Evolutionary conservation across 257 asterid species (phyloP), one percentile per base, ranked within the genome.

Genomic region (Gentiana straminea): DNA sequence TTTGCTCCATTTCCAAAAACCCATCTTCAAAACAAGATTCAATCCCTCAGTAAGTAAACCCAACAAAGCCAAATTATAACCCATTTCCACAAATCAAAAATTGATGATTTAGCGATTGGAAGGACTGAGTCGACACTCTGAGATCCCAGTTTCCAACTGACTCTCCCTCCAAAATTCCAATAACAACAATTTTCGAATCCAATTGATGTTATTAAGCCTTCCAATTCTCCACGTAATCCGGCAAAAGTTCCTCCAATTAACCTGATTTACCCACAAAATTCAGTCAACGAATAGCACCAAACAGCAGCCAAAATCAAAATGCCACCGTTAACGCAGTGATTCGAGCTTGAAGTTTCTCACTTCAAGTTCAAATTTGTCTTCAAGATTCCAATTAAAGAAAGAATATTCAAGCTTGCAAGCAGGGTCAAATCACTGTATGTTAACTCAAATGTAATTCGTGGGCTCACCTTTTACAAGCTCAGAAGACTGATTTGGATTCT

Each of bases 81-180:
- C 83, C 86, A 77, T 78, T 75, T 75, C 85, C 67, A 62, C 53
- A 46, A 63, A 58, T 67, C 56, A 68, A 70, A 65, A 68, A 69
- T 58, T 34, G 45, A 75, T 58, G 63, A 59, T 56, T 57, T 8
- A 64, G 36, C 38, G 52, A 66, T 60, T 68, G 64, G 63, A 74
- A 62, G 69, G 71, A 43, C 52, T 51, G 67, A 63, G 67, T 75
- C 63, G 73, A 70, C 58, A 61, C 71, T 75, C 52, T 68, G 73
- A 70, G 89, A 83, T 79, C 86, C 75, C 80, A 70, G 74, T 51
- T 64, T 61, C 49, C 52, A 73, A 73, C 88, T 45, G 73, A 73
- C 75, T 72, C 91, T 80, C 86, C 87, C 84, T 75, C 88, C 87
- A 81, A 79, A 80, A 82, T 45, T 69, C 75, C 76, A 73, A 70